Conservation (phyloP, 192 early-diverging fungal genomes). For the Backusella luteola region DNA sequence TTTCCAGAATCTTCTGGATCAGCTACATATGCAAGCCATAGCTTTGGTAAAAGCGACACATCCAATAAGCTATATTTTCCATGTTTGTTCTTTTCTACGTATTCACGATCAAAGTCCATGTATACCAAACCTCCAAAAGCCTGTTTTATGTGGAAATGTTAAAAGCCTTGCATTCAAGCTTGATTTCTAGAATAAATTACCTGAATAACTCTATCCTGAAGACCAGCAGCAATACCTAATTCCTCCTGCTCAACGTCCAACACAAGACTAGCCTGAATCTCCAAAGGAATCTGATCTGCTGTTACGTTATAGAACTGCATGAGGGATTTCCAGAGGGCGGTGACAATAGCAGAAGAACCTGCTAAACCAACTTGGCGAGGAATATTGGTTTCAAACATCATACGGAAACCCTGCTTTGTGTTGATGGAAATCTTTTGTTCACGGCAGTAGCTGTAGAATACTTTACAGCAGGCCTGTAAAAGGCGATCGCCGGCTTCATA, state of each 20-base stretch:
- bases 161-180: background rate
- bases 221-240: constrained; percentile 56
- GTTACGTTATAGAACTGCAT: constrained; percentile 38
- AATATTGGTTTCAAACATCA: constrained; percentile 58
- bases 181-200: constrained; percentile 15
- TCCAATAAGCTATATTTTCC: constrained; percentile 49
- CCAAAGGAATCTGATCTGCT: constrained; percentile 40
- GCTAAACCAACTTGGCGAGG: constrained; percentile 54
- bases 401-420: constrained; percentile 45
- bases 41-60: constrained; percentile 37
- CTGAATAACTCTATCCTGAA: constrained; percentile 68
- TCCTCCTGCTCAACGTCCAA: constrained; percentile 53
- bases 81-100: constrained; percentile 46
- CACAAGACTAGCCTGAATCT: constrained; percentile 53
- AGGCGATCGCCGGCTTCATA: constrained; percentile 53
- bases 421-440: constrained; percentile 32
- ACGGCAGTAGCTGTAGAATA: constrained; percentile 47
- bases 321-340: constrained; percentile 51
- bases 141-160: background rate
- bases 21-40: constrained; percentile 52
- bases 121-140: constrained; percentile 54
- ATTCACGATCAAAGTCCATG: constrained; percentile 58
- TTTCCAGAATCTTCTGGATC: constrained; percentile 58
- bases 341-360: constrained; percentile 58
- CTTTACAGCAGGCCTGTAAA: constrained; percentile 51